Percentiles rank a stretch among this genome's conserved stretches.
These are phyloP conservation scores for Backusella tarrabulga DNA, from an alignment of 192 early-diverging fungal genomes.

Conservation along the genomic window DNA sequence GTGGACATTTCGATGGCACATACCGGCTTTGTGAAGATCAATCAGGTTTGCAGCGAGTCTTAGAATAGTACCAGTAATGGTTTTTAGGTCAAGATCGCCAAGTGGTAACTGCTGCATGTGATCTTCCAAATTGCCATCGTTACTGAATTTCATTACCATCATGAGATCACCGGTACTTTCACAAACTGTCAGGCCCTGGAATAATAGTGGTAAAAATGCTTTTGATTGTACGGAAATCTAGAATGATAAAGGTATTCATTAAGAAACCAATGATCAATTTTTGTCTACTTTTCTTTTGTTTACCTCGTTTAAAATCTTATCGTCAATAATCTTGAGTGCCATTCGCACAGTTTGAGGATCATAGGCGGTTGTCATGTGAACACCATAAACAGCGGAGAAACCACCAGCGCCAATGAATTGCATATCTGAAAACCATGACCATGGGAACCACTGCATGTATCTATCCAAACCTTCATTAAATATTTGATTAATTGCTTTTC, in stretches of 20 bases:
- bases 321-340: slow-evolving; percentile 36
- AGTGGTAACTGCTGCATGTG: slow-evolving; percentile 30
- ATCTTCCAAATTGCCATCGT: slow-evolving; percentile 33
- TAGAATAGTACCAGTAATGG: slow-evolving; percentile 31
- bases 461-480: slow-evolving; percentile 19
- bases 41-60: slow-evolving; percentile 30
- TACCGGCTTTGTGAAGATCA: slow-evolving; percentile 27
- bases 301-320: slow-evolving; percentile 38
- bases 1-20: slow-evolving; percentile 35
- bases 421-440: slow-evolving; percentile 37
- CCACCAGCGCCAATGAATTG: slow-evolving; percentile 36
- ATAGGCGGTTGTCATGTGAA: slow-evolving; percentile 20
- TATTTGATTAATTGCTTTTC: slow-evolving; percentile 29
- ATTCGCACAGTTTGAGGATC: slow-evolving; percentile 17
- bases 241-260: not conserved
- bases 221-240: slow-evolving; percentile 28
- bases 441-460: slow-evolving; percentile 40
- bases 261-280: not conserved
- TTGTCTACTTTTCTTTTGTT: not conserved
- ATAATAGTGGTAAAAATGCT: slow-evolving; percentile 30
- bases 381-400: slow-evolving; percentile 36
- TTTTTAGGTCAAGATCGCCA: slow-evolving; percentile 30
- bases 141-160: slow-evolving; percentile 42
- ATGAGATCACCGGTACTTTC: slow-evolving; percentile 38
- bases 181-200: slow-evolving; percentile 41